Percentiles rank a stretch among this genome's conserved stretches.
These are phyloP conservation scores for Pythium phragmiticola DNA, from an alignment of 352 stramenopile species.

Conservation along the genomic window DNA sequence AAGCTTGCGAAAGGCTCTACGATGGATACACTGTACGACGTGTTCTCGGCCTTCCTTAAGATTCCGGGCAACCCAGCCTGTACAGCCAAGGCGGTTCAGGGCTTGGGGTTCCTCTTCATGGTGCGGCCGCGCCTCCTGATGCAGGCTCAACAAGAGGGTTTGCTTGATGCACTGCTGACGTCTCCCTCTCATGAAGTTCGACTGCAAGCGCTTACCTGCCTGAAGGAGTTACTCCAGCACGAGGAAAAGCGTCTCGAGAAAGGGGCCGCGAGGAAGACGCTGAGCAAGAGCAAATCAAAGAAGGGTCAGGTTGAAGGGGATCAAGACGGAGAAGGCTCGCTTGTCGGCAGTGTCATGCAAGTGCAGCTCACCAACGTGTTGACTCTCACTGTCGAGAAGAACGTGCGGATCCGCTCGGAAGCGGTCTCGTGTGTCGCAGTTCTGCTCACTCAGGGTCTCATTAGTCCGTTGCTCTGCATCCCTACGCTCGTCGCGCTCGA, in stretches of 20 bases:
- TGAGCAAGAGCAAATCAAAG: constrained; percentile 55
- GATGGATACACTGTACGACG: constrained; percentile 59
- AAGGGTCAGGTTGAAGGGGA: constrained; percentile 82
- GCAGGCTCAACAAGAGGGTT: constrained; percentile 63
- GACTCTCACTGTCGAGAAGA: constrained; percentile 46
- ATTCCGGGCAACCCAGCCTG: constrained; percentile 46
- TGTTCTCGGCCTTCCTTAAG: constrained; percentile 51
- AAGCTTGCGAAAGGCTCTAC: constrained; percentile 50
- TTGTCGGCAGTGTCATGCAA: constrained; percentile 88
- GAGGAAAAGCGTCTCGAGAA: constrained; percentile 76
- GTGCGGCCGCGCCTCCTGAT: constrained; percentile 66
- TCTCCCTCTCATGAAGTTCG: constrained; percentile 44
- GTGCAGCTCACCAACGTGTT: constrained; percentile 72
- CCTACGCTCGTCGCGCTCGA: constrained; percentile 77
- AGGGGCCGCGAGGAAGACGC: constrained; percentile 36
- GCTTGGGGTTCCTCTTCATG: constrained; percentile 78
- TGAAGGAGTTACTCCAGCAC: constrained; percentile 67
- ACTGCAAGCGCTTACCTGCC: constrained; percentile 67
- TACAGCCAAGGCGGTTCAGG: constrained; percentile 74
- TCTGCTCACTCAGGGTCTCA: constrained; percentile 74
- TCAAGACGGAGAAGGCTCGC: constrained; percentile 77
- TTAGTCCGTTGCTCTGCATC: constrained; percentile 77
- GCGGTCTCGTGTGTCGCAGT: constrained; percentile 63
- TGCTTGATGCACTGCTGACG: constrained; percentile 52
- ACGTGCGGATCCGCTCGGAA: constrained; percentile 63